These are phyloP conservation scores for Phytophthora quininea DNA, from an alignment of 352 stramenopile genomes.

Conservation along the genomic window DNA sequence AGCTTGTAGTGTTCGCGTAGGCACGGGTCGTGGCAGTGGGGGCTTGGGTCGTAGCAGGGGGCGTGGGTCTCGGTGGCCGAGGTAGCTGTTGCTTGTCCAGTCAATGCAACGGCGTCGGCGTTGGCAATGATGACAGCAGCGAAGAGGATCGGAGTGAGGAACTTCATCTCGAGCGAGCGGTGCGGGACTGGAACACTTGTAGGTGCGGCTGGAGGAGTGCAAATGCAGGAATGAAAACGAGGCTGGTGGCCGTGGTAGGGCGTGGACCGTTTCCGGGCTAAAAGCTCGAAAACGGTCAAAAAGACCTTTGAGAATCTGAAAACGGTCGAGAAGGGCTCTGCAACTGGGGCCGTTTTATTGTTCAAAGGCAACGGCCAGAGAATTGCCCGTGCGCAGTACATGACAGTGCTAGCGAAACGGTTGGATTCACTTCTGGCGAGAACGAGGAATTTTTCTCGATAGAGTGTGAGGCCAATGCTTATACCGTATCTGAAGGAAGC, in stretches of 20 bases:
- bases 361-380: too few species aligned
- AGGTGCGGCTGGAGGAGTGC: background rate
- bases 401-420: background rate
- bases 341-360: background rate
- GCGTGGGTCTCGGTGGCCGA: background rate
- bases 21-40: background rate
- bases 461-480: background rate
- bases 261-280: background rate
- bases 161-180: constrained; percentile 32
- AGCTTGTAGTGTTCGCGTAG: background rate
- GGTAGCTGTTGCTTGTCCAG: background rate
- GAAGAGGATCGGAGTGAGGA: constrained; percentile 35
- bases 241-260: background rate
- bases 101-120: background rate
- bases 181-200: background rate
- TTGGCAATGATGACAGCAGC: constrained; percentile 25
- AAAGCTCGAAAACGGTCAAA: background rate
- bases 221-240: constrained; percentile 1
- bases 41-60: too few species aligned
- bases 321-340: background rate
- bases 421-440: background rate
- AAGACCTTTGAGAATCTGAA: background rate
- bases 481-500: background rate
- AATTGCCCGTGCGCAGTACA: background rate
- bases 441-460: background rate